phyloP scores from a whole-genome alignment of 352 stramenopile genomes.

The Elongisporangium anandrum region DNA sequence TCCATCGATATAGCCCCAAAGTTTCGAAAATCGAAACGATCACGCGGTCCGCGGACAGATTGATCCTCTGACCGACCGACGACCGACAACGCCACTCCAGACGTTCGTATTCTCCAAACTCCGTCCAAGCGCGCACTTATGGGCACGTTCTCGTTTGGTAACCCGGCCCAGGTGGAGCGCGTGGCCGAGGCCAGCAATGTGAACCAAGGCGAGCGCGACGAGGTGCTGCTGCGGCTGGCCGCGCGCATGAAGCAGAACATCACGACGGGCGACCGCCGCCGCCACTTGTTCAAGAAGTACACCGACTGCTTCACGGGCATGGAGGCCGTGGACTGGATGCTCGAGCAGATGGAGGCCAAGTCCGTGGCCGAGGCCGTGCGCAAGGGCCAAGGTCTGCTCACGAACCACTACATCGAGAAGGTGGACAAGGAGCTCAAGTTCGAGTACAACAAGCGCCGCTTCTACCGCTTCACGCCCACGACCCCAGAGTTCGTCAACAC shows the following conservation, averaged over 20 bases:
- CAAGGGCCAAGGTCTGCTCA: slow-evolving; percentile 69
- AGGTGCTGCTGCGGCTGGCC: slow-evolving; percentile 62
- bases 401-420: slow-evolving; percentile 70
- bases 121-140: neutral
- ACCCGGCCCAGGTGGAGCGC: slow-evolving; percentile 25
- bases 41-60: neutral
- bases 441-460: slow-evolving; percentile 79
- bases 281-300: slow-evolving; percentile 81
- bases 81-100: neutral
- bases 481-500: slow-evolving; percentile 66
- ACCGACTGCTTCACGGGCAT: slow-evolving; percentile 80
- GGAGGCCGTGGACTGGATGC: slow-evolving; percentile 85
- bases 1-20: neutral
- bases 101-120: neutral
- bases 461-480: slow-evolving; percentile 75
- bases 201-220: slow-evolving; percentile 53
- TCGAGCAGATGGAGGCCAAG: slow-evolving; percentile 82
- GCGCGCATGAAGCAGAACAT: slow-evolving; percentile 82
- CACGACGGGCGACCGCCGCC: slow-evolving; percentile 59
- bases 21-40: neutral
- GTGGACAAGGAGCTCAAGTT: slow-evolving; percentile 83
- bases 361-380: slow-evolving; percentile 74
- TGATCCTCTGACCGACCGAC: neutral
- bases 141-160: neutral
- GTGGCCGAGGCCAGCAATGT: slow-evolving; percentile 35